These are phyloP conservation scores for Apiotrichum siamense DNA, from an alignment of 1,284 basidiomycete species.

Conservation along the genomic window DNA sequence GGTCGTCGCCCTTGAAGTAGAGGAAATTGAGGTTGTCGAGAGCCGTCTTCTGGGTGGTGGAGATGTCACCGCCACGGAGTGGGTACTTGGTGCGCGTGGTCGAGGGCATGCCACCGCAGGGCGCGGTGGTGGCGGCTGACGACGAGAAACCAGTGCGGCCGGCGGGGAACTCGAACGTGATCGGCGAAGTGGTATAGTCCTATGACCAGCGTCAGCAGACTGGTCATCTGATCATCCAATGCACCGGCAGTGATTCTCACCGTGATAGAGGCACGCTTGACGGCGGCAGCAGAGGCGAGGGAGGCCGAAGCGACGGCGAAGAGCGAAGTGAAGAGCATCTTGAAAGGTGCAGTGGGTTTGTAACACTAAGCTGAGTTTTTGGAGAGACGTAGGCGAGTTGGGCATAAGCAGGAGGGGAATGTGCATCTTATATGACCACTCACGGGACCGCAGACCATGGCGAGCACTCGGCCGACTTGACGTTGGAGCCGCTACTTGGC, in stretches of 20 bases:
- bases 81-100: conserved; percentile 16
- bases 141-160: conserved; percentile 21
- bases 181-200: conserved; percentile 19
- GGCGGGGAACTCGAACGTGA: conserved; percentile 17
- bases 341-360: no score
- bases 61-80: conserved; percentile 23
- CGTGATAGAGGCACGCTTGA: conserved; percentile 9
- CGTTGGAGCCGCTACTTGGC: no score
- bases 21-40: conserved; percentile 22
- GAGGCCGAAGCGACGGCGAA: conserved; percentile 3
- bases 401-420: no score
- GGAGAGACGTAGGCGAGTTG: no score
- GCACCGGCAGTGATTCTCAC: conserved; percentile 9
- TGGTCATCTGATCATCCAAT: no score
- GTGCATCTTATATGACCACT: no score
- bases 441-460: no score
- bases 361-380: no score
- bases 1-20: conserved; percentile 22
- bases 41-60: conserved; percentile 16
- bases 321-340: conserved; percentile 10
- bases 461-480: no score
- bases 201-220: background rate
- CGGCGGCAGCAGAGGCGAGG: conserved; percentile 13
- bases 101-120: conserved; percentile 22
- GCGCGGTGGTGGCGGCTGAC: conserved; percentile 16